Conservation (phyloP, 768 basidiomycete genomes). For the Lactifluus volemus region DNA sequence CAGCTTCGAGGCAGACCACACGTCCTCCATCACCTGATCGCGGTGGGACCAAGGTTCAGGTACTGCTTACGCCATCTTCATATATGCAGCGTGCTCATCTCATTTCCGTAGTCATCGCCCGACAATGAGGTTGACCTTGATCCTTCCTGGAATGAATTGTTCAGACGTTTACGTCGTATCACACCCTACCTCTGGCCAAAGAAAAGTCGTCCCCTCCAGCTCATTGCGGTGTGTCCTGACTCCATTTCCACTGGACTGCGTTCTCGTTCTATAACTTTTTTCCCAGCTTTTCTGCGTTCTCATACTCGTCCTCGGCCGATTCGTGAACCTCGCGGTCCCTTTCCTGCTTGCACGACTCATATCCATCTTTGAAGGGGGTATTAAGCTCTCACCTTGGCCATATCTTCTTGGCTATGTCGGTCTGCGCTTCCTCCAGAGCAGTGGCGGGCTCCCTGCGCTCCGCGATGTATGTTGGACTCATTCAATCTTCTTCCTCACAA, state of each 20-base stretch:
- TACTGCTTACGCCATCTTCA: not conserved
- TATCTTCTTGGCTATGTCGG: constrained; percentile 60
- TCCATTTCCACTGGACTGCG: constrained; percentile 1
- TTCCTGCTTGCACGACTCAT: constrained; percentile 62
- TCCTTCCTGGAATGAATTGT: constrained; percentile 64
- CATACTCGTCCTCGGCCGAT: constrained; percentile 63
- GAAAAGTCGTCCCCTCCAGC: constrained; percentile 54
- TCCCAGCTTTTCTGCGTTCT: constrained; percentile 54
- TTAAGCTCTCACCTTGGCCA: constrained; percentile 51
- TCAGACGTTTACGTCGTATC: constrained; percentile 54
- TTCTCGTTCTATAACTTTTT: not conserved
- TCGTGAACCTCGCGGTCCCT: constrained; percentile 69
- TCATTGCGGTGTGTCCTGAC: constrained; percentile 46
- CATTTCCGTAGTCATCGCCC: constrained; percentile 21
- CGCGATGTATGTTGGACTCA: constrained; percentile 30
- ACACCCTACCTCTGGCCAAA: constrained; percentile 82
- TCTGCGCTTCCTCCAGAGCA: constrained; percentile 66
- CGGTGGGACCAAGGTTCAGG: constrained; percentile 21
- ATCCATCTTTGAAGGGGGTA: constrained; percentile 40
- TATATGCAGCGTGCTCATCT: constrained; percentile 13
- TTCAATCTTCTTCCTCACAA: not conserved
- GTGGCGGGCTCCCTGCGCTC: constrained; percentile 65
- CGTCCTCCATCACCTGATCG: constrained; percentile 31
- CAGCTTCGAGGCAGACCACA: constrained; percentile 42
- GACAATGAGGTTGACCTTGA: constrained; percentile 44